A percentile compares a stretch with the other conserved stretches of the same genome.
Evolutionary conservation across 2,329 filamentous ascomycete species (phyloP).

Genomic region (Hymenoscyphus repandus): DNA sequence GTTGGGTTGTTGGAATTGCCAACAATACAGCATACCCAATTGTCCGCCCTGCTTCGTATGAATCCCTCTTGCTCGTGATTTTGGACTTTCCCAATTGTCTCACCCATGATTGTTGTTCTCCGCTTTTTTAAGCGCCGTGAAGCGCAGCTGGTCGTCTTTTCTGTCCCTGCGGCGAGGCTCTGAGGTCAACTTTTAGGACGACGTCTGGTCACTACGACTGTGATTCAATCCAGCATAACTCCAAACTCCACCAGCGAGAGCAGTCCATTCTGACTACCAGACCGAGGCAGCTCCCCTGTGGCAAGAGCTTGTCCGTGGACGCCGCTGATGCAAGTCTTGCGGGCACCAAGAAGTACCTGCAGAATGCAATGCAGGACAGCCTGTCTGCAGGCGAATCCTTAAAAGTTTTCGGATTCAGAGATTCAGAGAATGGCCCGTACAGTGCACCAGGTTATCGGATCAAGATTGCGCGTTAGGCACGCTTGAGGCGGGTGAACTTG

Average conservation of each 20-base stretch:
- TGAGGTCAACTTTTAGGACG: background rate
- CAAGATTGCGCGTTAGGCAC: no score
- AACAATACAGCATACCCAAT: no score
- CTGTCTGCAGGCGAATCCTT: background rate
- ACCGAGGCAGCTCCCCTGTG: no score
- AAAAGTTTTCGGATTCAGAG: background rate
- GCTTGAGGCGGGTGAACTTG: no score
- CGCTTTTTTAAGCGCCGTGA: background rate
- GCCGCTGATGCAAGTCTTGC: slow-evolving; percentile 2
- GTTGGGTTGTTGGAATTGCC: no score
- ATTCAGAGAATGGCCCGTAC: background rate
- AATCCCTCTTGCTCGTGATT: background rate
- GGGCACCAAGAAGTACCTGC: background rate
- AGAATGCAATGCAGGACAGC: background rate
- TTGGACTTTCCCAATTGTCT: background rate
- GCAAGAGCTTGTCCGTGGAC: background rate
- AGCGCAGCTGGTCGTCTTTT: background rate
- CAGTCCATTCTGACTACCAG: no score
- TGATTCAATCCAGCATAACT: no score
- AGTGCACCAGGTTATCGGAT: no score
- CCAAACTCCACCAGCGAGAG: no score
- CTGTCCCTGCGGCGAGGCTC: background rate
- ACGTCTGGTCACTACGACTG: no score
- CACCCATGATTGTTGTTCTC: background rate
- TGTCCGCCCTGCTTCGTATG: no score